phyloP scores from a whole-genome alignment of 2,329 filamentous ascomycete species.

The Aureobasidium sp. region DNA sequence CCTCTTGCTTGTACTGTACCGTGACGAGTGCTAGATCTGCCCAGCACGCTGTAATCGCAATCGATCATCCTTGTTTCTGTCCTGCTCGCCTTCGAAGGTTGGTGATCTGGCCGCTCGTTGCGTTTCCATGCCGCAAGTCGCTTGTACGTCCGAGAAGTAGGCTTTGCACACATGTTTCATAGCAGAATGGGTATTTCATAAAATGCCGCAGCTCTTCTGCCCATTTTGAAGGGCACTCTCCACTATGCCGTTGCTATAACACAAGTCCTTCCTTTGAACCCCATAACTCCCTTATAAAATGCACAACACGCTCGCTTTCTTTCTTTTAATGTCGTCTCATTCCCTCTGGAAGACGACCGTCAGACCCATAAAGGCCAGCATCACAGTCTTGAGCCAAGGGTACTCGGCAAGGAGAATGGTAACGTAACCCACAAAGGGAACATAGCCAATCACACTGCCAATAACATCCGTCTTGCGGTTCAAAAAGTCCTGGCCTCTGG shows the following conservation, averaged over 20 bases:
- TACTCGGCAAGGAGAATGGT: slow-evolving; percentile 94
- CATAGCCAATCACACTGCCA: slow-evolving; percentile 83
- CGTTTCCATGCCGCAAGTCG: not conserved
- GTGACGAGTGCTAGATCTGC: too few species aligned
- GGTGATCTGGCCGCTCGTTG: not conserved
- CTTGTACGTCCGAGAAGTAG: not conserved
- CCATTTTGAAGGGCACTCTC: not conserved
- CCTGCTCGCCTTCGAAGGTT: not conserved
- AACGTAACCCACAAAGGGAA: slow-evolving; percentile 93
- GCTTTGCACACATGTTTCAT: not conserved
- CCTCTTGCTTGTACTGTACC: not conserved
- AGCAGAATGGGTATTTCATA: not conserved
- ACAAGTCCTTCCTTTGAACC: not conserved
- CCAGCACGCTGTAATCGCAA: too few species aligned
- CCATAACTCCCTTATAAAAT: not conserved
- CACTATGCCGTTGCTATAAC: not conserved
- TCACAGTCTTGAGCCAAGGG: slow-evolving; percentile 92
- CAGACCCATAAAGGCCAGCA: slow-evolving; percentile 91
- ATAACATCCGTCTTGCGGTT: slow-evolving; percentile 77
- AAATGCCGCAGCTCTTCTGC: not conserved
- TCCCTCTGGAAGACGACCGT: slow-evolving; percentile 90
- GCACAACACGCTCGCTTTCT: not conserved
- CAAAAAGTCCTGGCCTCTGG: slow-evolving; percentile 77
- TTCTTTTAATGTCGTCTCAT: slow-evolving; percentile 33
- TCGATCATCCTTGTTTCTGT: too few species aligned